Percentiles rank a stretch among this genome's conserved stretches.
These are phyloP conservation scores for Drosera capensis DNA, from an alignment of 148 eudicot species.

Conservation along the genomic window DNA sequence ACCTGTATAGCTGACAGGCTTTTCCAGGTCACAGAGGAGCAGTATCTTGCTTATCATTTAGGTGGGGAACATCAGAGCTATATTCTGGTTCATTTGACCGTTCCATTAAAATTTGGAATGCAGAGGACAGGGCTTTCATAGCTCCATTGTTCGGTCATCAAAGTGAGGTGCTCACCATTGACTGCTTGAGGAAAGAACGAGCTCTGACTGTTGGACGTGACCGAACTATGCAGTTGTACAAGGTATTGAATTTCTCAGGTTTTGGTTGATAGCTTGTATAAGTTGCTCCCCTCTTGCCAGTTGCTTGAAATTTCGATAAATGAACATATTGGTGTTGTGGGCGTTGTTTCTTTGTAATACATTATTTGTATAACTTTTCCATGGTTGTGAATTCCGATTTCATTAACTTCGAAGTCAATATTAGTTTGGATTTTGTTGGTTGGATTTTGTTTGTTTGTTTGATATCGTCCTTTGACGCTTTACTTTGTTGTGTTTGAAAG, in stretches of 20 bases:
- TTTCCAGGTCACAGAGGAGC: constrained; percentile 83
- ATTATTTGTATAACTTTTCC: no score
- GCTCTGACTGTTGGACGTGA: constrained; percentile 88
- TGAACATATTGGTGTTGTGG: no score
- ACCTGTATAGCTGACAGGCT: constrained; percentile 49
- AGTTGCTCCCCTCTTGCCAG: neutral
- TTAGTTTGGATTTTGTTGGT: no score
- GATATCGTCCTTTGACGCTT: no score
- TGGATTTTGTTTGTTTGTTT: no score
- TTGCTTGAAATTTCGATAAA: neutral
- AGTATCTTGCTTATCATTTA: constrained; percentile 80
- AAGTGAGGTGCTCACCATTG: constrained; percentile 73
- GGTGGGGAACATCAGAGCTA: constrained; percentile 78
- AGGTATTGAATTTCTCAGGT: no score
- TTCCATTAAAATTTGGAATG: constrained; percentile 79
- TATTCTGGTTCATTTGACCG: constrained; percentile 90
- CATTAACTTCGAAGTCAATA: no score
- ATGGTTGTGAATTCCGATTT: neutral
- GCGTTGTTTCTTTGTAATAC: no score
- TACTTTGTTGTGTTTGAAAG: constrained; percentile 19
- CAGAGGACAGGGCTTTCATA: constrained; percentile 63
- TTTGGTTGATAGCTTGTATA: no score
- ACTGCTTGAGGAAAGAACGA: constrained; percentile 77
- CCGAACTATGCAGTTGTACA: constrained; percentile 71
- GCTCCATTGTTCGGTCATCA: constrained; percentile 81